phyloP scores from a whole-genome alignment of 345 rosid species.

The Excoecaria cochinchinensis region DNA sequence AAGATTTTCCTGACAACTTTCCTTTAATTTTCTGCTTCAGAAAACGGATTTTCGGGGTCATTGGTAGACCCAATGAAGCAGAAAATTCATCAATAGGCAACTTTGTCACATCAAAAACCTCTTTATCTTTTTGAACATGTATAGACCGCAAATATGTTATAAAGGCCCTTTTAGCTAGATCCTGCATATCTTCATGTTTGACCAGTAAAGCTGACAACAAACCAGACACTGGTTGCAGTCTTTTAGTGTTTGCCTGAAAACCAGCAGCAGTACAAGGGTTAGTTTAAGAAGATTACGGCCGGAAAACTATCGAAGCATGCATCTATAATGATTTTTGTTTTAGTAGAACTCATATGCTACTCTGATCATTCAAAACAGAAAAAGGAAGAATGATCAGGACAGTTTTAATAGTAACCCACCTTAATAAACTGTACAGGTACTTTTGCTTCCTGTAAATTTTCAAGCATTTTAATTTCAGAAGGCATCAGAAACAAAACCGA shows the following conservation, averaged over 20 bases:
- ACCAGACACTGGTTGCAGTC: conserved; percentile 66
- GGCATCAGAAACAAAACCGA: conserved; percentile 81
- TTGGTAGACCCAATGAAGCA: conserved; percentile 87
- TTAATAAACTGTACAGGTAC: conserved; percentile 66
- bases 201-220: conserved; percentile 66
- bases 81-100: conserved; percentile 73
- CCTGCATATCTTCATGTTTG: conserved; percentile 62
- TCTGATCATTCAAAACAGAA: conserved; percentile 2
- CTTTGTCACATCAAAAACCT: conserved; percentile 73
- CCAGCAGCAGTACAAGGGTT: conserved; percentile 6
- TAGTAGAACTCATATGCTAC: not conserved
- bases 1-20: conserved; percentile 33
- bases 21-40: conserved; percentile 48
- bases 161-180: conserved; percentile 80
- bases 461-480: conserved; percentile 90
- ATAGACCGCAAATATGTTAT: conserved; percentile 81
- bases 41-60: conserved; percentile 76
- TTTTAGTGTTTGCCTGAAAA: conserved; percentile 63
- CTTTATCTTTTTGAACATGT: conserved; percentile 77
- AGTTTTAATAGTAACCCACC: conserved; percentile 38
- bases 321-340: not conserved
- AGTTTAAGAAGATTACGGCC: not conserved
- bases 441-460: conserved; percentile 71
- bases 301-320: not conserved
- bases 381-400: not conserved